Percentiles rank a stretch among this genome's conserved stretches.
Evolutionary conservation across 345 rosid genomes (phyloP).

Genomic region (Heritiera fomes): DNA sequence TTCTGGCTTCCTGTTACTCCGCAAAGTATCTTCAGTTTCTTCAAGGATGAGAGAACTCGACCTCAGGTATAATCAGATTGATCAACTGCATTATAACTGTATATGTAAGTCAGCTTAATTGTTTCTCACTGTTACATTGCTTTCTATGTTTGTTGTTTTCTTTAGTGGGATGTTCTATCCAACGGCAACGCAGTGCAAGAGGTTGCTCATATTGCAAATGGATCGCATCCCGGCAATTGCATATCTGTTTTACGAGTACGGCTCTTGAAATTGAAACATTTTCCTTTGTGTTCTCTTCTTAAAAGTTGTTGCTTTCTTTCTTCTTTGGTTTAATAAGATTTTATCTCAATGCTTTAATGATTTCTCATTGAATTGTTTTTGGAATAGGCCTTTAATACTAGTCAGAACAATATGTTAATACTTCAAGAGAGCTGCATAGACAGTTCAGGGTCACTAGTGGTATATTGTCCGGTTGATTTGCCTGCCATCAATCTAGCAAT

Average conservation of each 20-base stretch:
- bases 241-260: conserved; percentile 90
- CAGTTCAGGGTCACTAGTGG: conserved; percentile 77
- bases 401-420: conserved; percentile 88
- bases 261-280: conserved; percentile 2
- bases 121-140: conserved; percentile 16
- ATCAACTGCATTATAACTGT: neutral
- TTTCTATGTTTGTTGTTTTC: conserved; percentile 8
- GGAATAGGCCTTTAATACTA: conserved; percentile 63
- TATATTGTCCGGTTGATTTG: conserved; percentile 87
- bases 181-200: conserved; percentile 84
- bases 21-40: conserved; percentile 71
- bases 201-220: conserved; percentile 90
- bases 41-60: conserved; percentile 90
- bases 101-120: neutral
- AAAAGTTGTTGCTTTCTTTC: neutral
- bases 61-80: conserved; percentile 56
- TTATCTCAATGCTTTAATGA: neutral
- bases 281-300: neutral
- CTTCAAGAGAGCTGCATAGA: conserved; percentile 96
- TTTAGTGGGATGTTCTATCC: conserved; percentile 89
- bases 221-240: conserved; percentile 90
- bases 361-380: neutral
- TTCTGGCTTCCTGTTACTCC: conserved; percentile 90
- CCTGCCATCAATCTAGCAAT: conserved; percentile 82
- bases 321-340: neutral